phyloP scores from a whole-genome alignment of 495 filamentous ascomycete genomes.

The Hyaloscypha variabilis region DNA sequence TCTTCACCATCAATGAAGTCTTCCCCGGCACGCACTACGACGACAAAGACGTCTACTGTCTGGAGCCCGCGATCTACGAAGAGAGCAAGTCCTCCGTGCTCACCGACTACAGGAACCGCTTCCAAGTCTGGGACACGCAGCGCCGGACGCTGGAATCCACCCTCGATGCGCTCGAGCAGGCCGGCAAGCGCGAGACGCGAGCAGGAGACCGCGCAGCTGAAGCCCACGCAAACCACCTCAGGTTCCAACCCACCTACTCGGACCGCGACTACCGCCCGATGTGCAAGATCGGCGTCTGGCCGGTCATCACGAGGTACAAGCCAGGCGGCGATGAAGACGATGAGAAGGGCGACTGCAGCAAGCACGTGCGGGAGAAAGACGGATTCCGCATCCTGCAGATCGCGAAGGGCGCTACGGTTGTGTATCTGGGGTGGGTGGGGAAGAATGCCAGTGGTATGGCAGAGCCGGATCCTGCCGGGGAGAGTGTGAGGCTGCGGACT shows the following conservation, averaged over 20 bases:
- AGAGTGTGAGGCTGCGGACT: slow-evolving; percentile 2
- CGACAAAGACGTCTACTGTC: slow-evolving; percentile 34
- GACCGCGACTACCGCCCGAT: slow-evolving; percentile 1
- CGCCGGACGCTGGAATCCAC: neutral
- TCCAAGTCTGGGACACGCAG: neutral
- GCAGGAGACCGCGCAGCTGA: neutral
- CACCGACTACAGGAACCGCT: neutral
- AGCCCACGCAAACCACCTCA: neutral
- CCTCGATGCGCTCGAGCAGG: neutral
- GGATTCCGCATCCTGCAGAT: slow-evolving; percentile 26
- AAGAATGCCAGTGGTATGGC: neutral
- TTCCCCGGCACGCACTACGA: slow-evolving; percentile 44
- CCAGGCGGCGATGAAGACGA: slow-evolving; percentile 23
- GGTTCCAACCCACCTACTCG: neutral
- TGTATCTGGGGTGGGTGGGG: slow-evolving; percentile 20
- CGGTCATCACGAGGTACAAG: slow-evolving; percentile 25
- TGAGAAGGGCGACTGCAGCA: slow-evolving; percentile 2
- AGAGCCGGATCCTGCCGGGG: neutral
- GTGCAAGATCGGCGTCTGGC: slow-evolving; percentile 27
- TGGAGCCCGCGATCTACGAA: slow-evolving; percentile 38
- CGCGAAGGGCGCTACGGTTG: slow-evolving; percentile 19
- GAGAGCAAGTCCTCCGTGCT: slow-evolving; percentile 31
- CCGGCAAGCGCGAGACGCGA: neutral
- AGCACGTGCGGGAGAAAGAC: slow-evolving; percentile 11
- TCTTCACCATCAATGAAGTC: slow-evolving; percentile 45